A percentile compares a stretch with the other conserved stretches of the same genome.
Evolutionary conservation across 2,329 filamentous ascomycete species (phyloP).

Genomic region (Bipolaris zeicola): DNA sequence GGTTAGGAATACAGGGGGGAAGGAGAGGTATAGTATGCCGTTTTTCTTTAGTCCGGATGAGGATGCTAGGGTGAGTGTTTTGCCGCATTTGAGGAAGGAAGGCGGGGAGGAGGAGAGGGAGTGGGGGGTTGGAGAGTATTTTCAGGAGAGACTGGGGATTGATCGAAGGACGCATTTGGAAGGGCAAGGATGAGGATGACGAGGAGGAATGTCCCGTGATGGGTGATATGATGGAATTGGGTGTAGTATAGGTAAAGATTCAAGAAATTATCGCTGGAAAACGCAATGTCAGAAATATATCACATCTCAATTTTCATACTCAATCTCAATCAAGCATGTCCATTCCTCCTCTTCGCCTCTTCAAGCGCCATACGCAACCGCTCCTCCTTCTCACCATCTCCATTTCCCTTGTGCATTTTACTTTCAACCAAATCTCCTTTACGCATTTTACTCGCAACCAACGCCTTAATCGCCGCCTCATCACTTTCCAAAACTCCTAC

Average conservation of each 20-base stretch:
- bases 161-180: slow-evolving; percentile 41
- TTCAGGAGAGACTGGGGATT: slow-evolving; percentile 39
- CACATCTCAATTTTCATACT: too few relatives aligned
- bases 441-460: slow-evolving; percentile 36
- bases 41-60: slow-evolving; percentile 50
- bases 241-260: too few relatives aligned
- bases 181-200: slow-evolving; percentile 3
- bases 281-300: too few relatives aligned
- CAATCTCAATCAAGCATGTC: slow-evolving; percentile 22
- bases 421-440: slow-evolving; percentile 25
- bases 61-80: slow-evolving; percentile 39
- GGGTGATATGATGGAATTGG: neutral
- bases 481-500: slow-evolving; percentile 48
- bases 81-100: slow-evolving; percentile 34
- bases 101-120: slow-evolving; percentile 36
- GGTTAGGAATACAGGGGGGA: slow-evolving; percentile 48
- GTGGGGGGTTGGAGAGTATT: slow-evolving; percentile 42
- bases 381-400: slow-evolving; percentile 50
- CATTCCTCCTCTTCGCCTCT: slow-evolving; percentile 61
- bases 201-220: neutral
- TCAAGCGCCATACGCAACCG: slow-evolving; percentile 58
- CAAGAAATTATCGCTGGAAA: too few relatives aligned
- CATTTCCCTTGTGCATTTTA: slow-evolving; percentile 30
- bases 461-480: slow-evolving; percentile 37
- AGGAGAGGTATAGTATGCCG: slow-evolving; percentile 49